These are phyloP conservation scores for Dissoconium aciculare DNA, from an alignment of 2,329 filamentous ascomycete species.

Conservation along the genomic window DNA sequence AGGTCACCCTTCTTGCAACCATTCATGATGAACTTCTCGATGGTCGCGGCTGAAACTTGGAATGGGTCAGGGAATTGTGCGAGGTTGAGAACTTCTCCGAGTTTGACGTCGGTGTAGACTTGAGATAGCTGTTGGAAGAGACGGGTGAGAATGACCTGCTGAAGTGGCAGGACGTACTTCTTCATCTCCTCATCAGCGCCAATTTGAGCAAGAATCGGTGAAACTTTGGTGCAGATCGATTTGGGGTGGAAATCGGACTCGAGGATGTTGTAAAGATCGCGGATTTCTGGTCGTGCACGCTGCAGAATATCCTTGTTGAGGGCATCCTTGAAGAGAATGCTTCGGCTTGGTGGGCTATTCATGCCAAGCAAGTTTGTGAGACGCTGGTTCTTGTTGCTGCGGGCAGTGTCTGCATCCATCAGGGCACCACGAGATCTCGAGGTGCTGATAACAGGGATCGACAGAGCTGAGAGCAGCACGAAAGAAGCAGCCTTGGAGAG, in stretches of 20 bases:
- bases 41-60: constrained; percentile 75
- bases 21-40: constrained; percentile 99
- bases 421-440: constrained; percentile 88
- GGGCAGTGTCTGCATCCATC: constrained; percentile 89
- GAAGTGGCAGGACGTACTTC: constrained; percentile 86
- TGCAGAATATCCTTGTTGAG: constrained; percentile 88
- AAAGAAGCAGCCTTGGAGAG: constrained; percentile 91
- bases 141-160: constrained; percentile 95
- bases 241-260: constrained; percentile 98
- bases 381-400: constrained; percentile 97
- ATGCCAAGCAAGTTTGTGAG: constrained; percentile 93
- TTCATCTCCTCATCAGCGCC: constrained; percentile 90
- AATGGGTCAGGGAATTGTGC: constrained; percentile 94
- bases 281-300: constrained; percentile 84
- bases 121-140: constrained; percentile 98
- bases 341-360: constrained; percentile 74
- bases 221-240: constrained; percentile 98
- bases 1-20: constrained; percentile 99
- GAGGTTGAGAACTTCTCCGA: constrained; percentile 82
- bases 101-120: constrained; percentile 94
- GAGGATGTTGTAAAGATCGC: constrained; percentile 94
- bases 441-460: constrained; percentile 99
- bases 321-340: constrained; percentile 86
- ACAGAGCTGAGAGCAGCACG: constrained; percentile 81
- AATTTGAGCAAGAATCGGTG: constrained; percentile 85